Percentiles rank a stretch among this genome's conserved stretches.
These are phyloP conservation scores for Linnemannia elongata DNA, from an alignment of 192 early-diverging fungal species.

Conservation along the genomic window DNA sequence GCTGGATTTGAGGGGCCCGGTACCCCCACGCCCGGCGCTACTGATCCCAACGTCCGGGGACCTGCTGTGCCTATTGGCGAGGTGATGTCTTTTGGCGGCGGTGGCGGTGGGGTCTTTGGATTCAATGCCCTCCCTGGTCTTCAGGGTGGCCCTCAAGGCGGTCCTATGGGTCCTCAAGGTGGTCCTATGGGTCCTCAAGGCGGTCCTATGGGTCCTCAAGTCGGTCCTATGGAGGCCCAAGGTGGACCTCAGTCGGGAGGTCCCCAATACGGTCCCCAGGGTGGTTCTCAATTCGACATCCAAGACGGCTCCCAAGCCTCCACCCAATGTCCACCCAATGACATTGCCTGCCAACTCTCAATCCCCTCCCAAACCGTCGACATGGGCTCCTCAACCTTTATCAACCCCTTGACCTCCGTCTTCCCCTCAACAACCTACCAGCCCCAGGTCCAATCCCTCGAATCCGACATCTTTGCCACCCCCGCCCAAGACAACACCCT, in stretches of 20 bases:
- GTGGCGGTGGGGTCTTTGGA: too few relatives aligned
- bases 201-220: too few relatives aligned
- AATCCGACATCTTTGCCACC: slow-evolving; percentile 22
- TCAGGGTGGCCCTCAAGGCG: too few relatives aligned
- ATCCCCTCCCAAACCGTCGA: slow-evolving; percentile 21
- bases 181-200: too few relatives aligned
- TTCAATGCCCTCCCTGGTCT: too few relatives aligned
- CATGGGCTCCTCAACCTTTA: slow-evolving; percentile 25
- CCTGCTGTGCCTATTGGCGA: not conserved
- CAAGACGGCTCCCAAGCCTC: not conserved
- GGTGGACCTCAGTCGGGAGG: too few relatives aligned
- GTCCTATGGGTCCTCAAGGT: too few relatives aligned
- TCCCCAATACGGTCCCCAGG: not conserved
- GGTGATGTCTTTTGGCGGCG: not conserved
- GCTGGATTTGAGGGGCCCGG: not conserved
- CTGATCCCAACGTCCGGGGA: not conserved
- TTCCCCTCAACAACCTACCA: slow-evolving; percentile 20
- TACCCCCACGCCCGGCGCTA: not conserved
- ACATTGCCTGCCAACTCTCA: slow-evolving; percentile 7
- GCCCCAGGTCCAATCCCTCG: slow-evolving; percentile 25
- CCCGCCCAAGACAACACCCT: slow-evolving; percentile 1
- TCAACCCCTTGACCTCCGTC: slow-evolving; percentile 20
- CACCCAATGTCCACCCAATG: not conserved
- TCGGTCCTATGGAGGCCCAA: too few relatives aligned
- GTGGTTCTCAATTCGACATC: not conserved